phyloP scores from a whole-genome alignment of 202 grass and related monocot genomes.

The Schoenoplectus triqueter region DNA sequence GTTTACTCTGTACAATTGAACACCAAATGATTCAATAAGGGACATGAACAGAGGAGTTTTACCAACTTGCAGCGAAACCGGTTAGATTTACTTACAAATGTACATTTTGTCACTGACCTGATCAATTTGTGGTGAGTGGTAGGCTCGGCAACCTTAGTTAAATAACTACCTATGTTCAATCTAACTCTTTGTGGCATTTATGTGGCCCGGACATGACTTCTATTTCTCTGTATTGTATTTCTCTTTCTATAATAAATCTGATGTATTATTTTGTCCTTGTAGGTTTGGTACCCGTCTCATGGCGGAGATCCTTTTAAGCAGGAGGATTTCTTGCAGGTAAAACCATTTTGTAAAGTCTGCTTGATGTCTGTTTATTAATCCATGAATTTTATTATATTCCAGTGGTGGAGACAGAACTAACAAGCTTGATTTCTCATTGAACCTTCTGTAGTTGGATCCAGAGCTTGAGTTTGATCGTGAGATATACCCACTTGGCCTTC shows the following conservation, averaged over 20 bases:
- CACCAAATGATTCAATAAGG: background rate
- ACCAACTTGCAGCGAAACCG: background rate
- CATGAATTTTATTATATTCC: background rate
- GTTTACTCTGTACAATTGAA: conserved; percentile 28
- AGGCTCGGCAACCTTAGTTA: background rate
- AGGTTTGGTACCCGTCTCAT: conserved; percentile 98
- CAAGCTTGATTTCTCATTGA: conserved; percentile 41
- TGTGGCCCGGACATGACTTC: conserved; percentile 1
- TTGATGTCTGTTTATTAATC: conserved; percentile 35
- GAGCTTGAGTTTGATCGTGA: conserved; percentile 99
- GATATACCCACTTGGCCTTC: conserved; percentile 97
- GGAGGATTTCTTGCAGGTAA: conserved; percentile 97
- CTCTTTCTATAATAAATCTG: conserved; percentile 36
- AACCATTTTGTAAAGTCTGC: conserved; percentile 33
- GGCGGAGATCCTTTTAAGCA: conserved; percentile 88
- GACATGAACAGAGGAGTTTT: background rate
- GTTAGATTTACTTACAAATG: conserved; percentile 19
- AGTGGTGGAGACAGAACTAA: conserved; percentile 18
- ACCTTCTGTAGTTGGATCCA: conserved; percentile 80
- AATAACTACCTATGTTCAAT: background rate
- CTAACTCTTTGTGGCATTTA: background rate
- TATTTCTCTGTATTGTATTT: conserved; percentile 11
- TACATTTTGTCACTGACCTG: conserved; percentile 1
- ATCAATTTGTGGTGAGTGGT: background rate
- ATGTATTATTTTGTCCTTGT: conserved; percentile 42